These are phyloP conservation scores for Chalciporus piperatus DNA, from an alignment of 768 basidiomycete species.

Conservation along the genomic window DNA sequence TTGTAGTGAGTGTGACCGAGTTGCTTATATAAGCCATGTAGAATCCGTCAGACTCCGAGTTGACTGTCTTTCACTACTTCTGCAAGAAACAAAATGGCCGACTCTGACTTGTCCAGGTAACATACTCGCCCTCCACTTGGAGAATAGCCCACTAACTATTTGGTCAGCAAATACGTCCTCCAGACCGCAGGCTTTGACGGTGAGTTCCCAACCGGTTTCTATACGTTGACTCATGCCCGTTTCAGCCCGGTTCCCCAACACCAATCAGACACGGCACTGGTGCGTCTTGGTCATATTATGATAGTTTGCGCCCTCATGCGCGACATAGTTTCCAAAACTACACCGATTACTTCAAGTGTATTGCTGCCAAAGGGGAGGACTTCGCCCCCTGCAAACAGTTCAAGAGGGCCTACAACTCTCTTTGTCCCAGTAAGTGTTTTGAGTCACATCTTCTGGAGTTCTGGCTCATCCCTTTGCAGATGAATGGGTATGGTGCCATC, in stretches of 20 bases:
- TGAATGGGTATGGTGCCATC: conserved; percentile 71
- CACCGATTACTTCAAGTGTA: conserved; percentile 97
- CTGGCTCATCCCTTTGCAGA: conserved; percentile 45
- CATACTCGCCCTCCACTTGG: conserved; percentile 1
- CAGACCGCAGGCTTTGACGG: conserved; percentile 96
- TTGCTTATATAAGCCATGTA: conserved; percentile 34
- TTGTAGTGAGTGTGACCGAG: too few species aligned
- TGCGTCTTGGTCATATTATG: conserved; percentile 34
- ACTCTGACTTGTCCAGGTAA: conserved; percentile 55
- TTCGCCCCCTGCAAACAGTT: conserved; percentile 99
- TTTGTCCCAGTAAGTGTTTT: conserved; percentile 87
- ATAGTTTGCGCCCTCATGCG: neutral
- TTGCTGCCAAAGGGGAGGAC: conserved; percentile 96
- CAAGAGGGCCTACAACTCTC: conserved; percentile 91
- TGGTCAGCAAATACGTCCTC: conserved; percentile 74
- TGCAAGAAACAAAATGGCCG: conserved; percentile 56
- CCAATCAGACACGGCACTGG: conserved; percentile 98
- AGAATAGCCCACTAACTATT: conserved; percentile 16
- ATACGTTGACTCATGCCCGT: conserved; percentile 8
- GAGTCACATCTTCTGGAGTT: neutral
- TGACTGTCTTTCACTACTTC: conserved; percentile 39
- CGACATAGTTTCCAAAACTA: conserved; percentile 84
- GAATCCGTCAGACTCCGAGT: conserved; percentile 26
- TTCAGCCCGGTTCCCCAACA: conserved; percentile 83
- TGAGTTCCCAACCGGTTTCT: conserved; percentile 29